Evolutionary conservation across 306 rosid genomes (phyloP), one percentile per base, ranked within the genome.

Genomic region (Prunus mume): DNA sequence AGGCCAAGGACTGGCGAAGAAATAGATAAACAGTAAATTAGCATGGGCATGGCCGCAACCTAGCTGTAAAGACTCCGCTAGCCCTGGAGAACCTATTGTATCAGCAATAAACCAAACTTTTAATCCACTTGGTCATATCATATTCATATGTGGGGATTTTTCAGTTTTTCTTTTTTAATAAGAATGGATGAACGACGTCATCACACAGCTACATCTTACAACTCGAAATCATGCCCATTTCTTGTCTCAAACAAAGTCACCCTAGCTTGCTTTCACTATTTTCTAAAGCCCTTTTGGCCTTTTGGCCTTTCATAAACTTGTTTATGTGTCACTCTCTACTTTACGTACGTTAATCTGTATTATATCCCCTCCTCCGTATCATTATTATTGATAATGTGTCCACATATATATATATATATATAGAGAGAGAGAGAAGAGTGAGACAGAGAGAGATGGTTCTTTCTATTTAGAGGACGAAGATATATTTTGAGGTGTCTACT

Each of bases 151-250:
- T 6, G 43, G 43, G 43, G 43, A 38, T 6, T 38, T 38, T 38
- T 38, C 43, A 38, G 43, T 38, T 38, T 7, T 38, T 38, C 9
- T 38, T 38, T 38, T 38, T 38, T 38, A 38, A 38, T n/a, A 17
- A n/a, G 12, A 45, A 49, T 32, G 17, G 61, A 69, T 51, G 3
- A 5, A 20, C 43, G 9, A 4, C 25, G 30, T 32, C 65, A 72
- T 15, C 67, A 56, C 24, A 72, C 22, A 72, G 24, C 32, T 72
- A 72, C 76, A 60, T 7, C 43, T 38, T 72, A 72, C 76, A 60
- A 58, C 68, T 43, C 68, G 25, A 38, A 57, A 24, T 72, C 76
- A 57, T 72, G 68, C 76, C 76, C 76, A 72, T 43, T 58, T 73
- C 77, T 56, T 73, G 68, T 43, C 57, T 28, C 65, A 15, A 19